A percentile compares a stretch with the other conserved stretches of the same genome.
Conservation (phyloP, 2,329 filamentous ascomycete species). For the Colletotrichum melonis region DNA sequence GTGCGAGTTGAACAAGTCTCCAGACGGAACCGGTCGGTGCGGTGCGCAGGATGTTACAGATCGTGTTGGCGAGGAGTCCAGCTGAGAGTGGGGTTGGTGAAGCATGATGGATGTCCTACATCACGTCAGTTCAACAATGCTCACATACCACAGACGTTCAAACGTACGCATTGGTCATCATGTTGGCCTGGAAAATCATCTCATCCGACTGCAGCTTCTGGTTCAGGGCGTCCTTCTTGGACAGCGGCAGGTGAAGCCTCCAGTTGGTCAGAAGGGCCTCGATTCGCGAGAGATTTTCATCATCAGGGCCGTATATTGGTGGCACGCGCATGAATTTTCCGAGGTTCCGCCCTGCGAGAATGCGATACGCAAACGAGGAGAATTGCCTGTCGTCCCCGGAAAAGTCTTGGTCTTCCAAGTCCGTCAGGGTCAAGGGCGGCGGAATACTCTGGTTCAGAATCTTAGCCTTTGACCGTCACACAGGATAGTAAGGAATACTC, state of each 20-base stretch:
- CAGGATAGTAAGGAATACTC: conserved; percentile 43
- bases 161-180: conserved; percentile 73
- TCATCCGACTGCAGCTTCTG: conserved; percentile 82
- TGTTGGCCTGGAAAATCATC: conserved; percentile 91
- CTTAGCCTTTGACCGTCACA: neutral
- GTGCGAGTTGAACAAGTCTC: conserved; percentile 71
- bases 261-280: conserved; percentile 75
- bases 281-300: conserved; percentile 63
- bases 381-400: conserved; percentile 76
- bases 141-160: neutral
- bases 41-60: conserved; percentile 75
- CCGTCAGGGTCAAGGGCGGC: conserved; percentile 71
- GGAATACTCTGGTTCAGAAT: conserved; percentile 61
- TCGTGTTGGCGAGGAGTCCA: conserved; percentile 70
- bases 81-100: conserved; percentile 82
- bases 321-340: conserved; percentile 76
- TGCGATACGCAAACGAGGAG: conserved; percentile 87
- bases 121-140: conserved; percentile 5
- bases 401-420: conserved; percentile 83
- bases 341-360: conserved; percentile 83
- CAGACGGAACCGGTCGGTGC: conserved; percentile 61
- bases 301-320: conserved; percentile 62
- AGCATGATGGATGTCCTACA: conserved; percentile 75
- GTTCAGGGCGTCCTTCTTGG: conserved; percentile 77
- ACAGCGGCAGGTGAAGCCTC: conserved; percentile 80